These are phyloP conservation scores for Mycena galopus DNA, from an alignment of 768 basidiomycete genomes.

Conservation along the genomic window DNA sequence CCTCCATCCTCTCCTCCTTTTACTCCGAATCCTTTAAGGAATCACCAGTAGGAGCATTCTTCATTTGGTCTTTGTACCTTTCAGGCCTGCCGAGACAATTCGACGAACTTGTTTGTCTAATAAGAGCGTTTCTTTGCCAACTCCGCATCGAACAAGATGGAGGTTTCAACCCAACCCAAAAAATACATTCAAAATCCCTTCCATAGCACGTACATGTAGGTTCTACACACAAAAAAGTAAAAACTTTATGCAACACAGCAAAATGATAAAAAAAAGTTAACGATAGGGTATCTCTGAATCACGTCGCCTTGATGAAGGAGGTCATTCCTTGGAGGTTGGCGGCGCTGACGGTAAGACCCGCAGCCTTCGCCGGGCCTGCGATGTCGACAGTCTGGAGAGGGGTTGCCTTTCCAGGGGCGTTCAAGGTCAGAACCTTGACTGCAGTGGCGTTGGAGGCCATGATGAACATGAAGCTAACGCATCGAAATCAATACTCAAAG, in stretches of 20 bases:
- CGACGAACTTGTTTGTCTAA: no score
- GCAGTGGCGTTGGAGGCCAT: conserved; percentile 44
- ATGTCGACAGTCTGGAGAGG: conserved; percentile 45
- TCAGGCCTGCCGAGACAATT: no score
- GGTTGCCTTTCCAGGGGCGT: conserved; percentile 43
- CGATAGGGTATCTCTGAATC: not conserved
- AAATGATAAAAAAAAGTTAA: conserved; percentile 16
- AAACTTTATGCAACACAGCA: conserved; percentile 13
- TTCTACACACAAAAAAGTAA: conserved; percentile 13
- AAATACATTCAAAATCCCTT: conserved; percentile 27
- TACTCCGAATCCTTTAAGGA: no score
- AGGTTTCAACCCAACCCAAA: not conserved
- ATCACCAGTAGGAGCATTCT: no score
- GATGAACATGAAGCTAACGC: conserved; percentile 46
- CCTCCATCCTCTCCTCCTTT: no score
- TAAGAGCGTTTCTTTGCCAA: no score
- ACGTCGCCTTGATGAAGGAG: conserved; percentile 35
- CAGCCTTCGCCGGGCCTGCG: conserved; percentile 35
- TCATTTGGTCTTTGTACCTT: no score
- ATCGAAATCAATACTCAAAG: not conserved
- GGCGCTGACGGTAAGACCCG: conserved; percentile 45
- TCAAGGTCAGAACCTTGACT: conserved; percentile 44
- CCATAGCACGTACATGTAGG: conserved; percentile 17
- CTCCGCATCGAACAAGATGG: not conserved
- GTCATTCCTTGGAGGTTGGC: conserved; percentile 40